phyloP scores from a whole-genome alignment of 75 land plant species.

The Selaginella tamariscina region DNA sequence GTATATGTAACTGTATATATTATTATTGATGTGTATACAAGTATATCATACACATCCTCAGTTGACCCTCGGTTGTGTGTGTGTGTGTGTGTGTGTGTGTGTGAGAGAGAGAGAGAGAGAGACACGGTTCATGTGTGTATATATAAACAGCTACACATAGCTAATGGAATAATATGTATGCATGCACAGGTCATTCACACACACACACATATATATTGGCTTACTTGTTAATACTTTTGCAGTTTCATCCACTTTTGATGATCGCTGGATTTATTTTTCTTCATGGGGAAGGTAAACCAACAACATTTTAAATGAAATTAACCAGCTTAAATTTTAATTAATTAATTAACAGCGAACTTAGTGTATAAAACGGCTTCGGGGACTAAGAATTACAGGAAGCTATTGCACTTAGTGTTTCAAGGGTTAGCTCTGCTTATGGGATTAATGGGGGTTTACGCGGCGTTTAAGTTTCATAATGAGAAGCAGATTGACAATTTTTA shows the following conservation, averaged over 20 bases:
- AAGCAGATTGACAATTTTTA: constrained; percentile 54
- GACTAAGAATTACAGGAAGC: constrained; percentile 41
- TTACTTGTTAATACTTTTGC: background rate
- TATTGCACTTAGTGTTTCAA: constrained; percentile 46
- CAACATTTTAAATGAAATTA: background rate
- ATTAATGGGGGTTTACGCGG: constrained; percentile 53
- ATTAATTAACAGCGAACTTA: constrained; percentile 32
- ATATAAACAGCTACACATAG: no score
- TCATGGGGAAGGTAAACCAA: constrained; percentile 57
- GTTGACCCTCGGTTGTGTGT: background rate
- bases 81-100: no score
- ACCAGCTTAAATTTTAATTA: background rate
- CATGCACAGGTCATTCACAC: background rate
- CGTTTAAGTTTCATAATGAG: constrained; percentile 38
- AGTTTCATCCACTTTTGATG: constrained; percentile 81
- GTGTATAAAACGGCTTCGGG: constrained; percentile 42
- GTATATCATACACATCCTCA: background rate
- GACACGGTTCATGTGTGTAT: no score
- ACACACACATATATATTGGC: no score
- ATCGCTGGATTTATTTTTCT: constrained; percentile 52
- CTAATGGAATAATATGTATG: background rate
- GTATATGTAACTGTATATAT: no score
- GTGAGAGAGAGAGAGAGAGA: no score
- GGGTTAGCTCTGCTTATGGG: constrained; percentile 43
- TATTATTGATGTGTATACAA: no score